Conservation (phyloP, 208 protist genomes). For the Phytomonas francai region DNA sequence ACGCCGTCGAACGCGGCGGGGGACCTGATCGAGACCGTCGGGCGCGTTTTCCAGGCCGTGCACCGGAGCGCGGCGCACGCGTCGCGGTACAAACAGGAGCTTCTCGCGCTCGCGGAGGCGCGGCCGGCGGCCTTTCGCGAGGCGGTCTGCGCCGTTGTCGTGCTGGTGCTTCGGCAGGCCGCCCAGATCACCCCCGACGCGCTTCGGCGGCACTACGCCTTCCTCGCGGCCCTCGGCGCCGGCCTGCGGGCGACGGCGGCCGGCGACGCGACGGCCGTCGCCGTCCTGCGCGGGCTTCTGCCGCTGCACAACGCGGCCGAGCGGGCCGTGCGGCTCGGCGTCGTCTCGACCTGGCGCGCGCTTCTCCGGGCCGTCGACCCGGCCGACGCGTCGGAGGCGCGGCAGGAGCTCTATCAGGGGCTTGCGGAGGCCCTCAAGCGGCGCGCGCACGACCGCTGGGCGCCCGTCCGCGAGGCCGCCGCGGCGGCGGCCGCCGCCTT, state of each 20-base stretch:
- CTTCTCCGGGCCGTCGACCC: slow-evolving; percentile 77
- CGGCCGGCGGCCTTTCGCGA: slow-evolving; percentile 9
- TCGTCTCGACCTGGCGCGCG: slow-evolving; percentile 58
- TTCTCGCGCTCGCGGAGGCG: slow-evolving; percentile 22
- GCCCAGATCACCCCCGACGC: slow-evolving; percentile 57
- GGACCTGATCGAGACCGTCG: slow-evolving; percentile 23
- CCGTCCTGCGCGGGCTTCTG: slow-evolving; percentile 37
- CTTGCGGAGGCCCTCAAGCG: slow-evolving; percentile 71
- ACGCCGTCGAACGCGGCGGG: neutral
- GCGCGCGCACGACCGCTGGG: slow-evolving; percentile 68
- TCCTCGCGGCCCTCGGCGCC: slow-evolving; percentile 55
- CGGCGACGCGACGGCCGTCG: slow-evolving; percentile 54
- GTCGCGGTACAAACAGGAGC: slow-evolving; percentile 46
- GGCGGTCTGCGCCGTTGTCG: slow-evolving; percentile 41
- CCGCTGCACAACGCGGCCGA: slow-evolving; percentile 82
- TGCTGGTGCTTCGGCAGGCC: slow-evolving; percentile 72
- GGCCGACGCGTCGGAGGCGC: slow-evolving; percentile 59
- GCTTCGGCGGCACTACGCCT: slow-evolving; percentile 70
- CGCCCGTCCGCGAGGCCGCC: slow-evolving; percentile 60
- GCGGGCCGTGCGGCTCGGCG: slow-evolving; percentile 68
- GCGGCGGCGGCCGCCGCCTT: slow-evolving; percentile 63
- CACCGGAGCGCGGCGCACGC: slow-evolving; percentile 70
- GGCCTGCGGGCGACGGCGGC: slow-evolving; percentile 47
- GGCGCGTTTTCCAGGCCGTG: slow-evolving; percentile 68
- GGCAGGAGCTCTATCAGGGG: slow-evolving; percentile 81